Base-by-base conservation (phyloP, 2,329 filamentous ascomycete genomes). In the Talaromyces amestolkiae region DNA sequence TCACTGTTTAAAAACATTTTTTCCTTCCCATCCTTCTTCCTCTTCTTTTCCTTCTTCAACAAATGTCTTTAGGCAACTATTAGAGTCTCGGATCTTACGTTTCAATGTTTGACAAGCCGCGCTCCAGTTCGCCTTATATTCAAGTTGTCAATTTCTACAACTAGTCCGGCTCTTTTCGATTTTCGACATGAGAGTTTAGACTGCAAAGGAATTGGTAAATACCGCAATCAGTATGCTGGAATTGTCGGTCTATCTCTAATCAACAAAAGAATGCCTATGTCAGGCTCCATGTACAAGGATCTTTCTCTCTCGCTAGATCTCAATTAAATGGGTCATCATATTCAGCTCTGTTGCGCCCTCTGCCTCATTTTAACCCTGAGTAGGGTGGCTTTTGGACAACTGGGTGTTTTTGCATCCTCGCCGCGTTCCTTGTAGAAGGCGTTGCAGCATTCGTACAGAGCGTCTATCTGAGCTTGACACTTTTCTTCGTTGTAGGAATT, bases 21-120 rank as follows among this genome's bases (percentile, higher is more conserved):
- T 71, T 70, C 69, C 69, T 69, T 69, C 66, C 68, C 65, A 72
- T 71, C 68, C 70, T 78, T 78, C 78, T 79, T 72, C 70, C 71
- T 75, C 76, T 78, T 72, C 70, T 71, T 75, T 76, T 78, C 78
- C 83, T 83, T 78, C 77, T 79, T 79, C 76, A 74, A 75, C 78
- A 79, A 81, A 85, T 84, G 83, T 85, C 82, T 77, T 77, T 85
- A 94, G 92, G 89, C 91, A 89, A 87, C 91, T 91, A 91, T 94
- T 98, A 98, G 95, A 99, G 95, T 99, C 95, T 96, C 94, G 93
- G 91, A 91, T 88, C 88, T 91, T 88, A 91, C 87, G 76, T 77
- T 76, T 93, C 91, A 92, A 86, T 98, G 87, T 91, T 92, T 93
- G 88, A 90, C 27, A 63, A 82, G 83, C 91, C 93, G 94, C 92